Base-by-base conservation (phyloP, 495 filamentous ascomycete genomes). In the Xylaria flabelliformis region DNA sequence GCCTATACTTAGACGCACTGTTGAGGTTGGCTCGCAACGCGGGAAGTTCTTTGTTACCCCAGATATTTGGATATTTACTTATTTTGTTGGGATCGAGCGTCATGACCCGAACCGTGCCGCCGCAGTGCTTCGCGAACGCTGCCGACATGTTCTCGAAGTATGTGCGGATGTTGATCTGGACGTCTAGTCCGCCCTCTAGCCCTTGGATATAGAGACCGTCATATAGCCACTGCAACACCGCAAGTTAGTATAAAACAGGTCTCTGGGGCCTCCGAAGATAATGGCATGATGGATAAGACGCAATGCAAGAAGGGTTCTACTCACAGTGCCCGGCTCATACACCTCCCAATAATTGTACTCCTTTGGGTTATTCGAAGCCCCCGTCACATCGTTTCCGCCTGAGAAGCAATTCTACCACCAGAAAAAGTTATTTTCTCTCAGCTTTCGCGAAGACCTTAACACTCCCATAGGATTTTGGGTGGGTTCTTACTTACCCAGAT, bases 1-100 rank as follows among this genome's bases (percentile, higher is more conserved):
- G 10, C n/a, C 26, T 13, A 58, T 58, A 36, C 34, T 34, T 34
- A 29, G 55, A 58, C 26, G 55, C 8, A 24, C 29, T 58, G 7
- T 58, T 58, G 0, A 58, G 15, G 10, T 58, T 58, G 55, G 55
- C 55, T 58, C 55, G 26, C 55, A 58, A 58, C 55, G 55, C 55
- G 55, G 26, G 55, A 34, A 58, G 55, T 29, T 58, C 55, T 58
- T 58, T 34, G 4, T 10, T 58, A 6, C 55, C 51, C 55, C 55
- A 58, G 29, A 58, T 58, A 34, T 32, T 17, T 13, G 12, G 12
- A 58, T 58, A 58, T 58, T 58, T 58, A 26, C 5, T 10, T 13
- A 58, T 5, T 1, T 19, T 19, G 0, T 7, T 19, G 13, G 55
- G 26, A 13, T 15, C 24, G 26, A 58, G 26, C 2, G 26, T 17